phyloP scores from a whole-genome alignment of 371 early-diverging fungal species.

The Mucor velutinosus region DNA sequence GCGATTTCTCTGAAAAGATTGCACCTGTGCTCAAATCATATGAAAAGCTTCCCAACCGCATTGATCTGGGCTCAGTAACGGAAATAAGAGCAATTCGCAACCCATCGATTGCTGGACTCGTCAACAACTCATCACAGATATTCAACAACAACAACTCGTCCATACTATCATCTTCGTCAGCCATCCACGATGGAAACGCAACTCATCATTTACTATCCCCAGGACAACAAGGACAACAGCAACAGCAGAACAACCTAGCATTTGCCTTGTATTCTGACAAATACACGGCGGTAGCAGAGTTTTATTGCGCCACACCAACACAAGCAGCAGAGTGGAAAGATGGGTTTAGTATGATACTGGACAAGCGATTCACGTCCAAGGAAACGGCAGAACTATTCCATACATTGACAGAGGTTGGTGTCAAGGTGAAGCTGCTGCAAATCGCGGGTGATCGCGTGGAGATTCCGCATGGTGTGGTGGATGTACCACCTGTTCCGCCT shows the following conservation, averaged over 20 bases:
- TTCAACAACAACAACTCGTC: background rate
- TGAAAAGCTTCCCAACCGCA: conserved; percentile 43
- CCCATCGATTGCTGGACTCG: background rate
- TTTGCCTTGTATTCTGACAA: conserved; percentile 56
- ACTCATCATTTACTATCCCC: background rate
- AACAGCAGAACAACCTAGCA: conserved; percentile 8
- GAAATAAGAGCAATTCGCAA: conserved; percentile 56
- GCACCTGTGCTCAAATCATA: conserved; percentile 31
- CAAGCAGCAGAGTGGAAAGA: conserved; percentile 82
- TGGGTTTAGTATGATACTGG: conserved; percentile 75
- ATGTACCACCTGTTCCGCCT: conserved; percentile 46
- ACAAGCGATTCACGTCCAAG: conserved; percentile 64
- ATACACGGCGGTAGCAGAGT: conserved; percentile 56
- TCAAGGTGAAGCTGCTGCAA: conserved; percentile 69
- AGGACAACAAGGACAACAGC: background rate
- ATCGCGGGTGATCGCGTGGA: conserved; percentile 69
- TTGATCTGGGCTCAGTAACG: conserved; percentile 58
- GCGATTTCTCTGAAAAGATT: conserved; percentile 63
- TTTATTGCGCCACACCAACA: conserved; percentile 51
- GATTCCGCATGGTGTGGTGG: conserved; percentile 51
- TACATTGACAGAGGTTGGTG: conserved; percentile 66
- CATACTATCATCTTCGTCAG: background rate
- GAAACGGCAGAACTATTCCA: conserved; percentile 68
- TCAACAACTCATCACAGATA: background rate
- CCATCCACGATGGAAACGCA: background rate